Conservation (phyloP, 2,329 filamentous ascomycete genomes). For the Orbilia javanica region DNA sequence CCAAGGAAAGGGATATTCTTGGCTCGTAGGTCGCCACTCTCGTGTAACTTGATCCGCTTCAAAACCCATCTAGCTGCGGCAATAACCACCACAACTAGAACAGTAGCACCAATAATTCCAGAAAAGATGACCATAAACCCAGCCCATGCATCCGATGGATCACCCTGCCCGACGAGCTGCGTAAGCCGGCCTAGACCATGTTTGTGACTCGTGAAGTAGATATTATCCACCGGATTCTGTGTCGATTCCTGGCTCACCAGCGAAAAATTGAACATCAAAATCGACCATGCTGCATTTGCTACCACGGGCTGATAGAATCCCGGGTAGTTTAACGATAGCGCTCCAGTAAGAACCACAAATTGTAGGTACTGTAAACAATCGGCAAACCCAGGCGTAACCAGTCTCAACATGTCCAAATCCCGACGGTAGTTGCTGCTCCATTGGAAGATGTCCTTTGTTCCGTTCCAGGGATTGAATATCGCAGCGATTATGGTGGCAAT, state of each 20-base stretch:
- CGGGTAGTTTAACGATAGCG: conserved; percentile 86
- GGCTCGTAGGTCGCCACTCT: conserved; percentile 86
- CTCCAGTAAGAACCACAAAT: conserved; percentile 88
- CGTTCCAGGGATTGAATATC: conserved; percentile 89
- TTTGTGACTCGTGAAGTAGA: conserved; percentile 83
- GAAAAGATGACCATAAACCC: conserved; percentile 93
- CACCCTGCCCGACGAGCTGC: conserved; percentile 83
- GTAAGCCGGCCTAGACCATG: conserved; percentile 84
- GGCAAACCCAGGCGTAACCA: conserved; percentile 95
- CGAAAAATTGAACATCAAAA: conserved; percentile 90
- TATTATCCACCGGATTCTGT: conserved; percentile 79
- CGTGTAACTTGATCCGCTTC: conserved; percentile 76
- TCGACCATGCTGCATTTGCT: conserved; percentile 88
- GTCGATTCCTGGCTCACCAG: conserved; percentile 74
- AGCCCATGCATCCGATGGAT: conserved; percentile 86
- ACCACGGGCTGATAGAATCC: conserved; percentile 94
- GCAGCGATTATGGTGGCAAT: conserved; percentile 85
- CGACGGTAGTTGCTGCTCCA: conserved; percentile 99
- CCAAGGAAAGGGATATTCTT: conserved; percentile 86
- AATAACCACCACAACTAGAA: conserved; percentile 79
- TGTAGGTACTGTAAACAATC: conserved; percentile 98
- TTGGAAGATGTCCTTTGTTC: conserved; percentile 86
- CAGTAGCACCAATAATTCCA: conserved; percentile 77
- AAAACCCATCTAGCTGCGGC: conserved; percentile 83
- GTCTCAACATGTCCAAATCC: conserved; percentile 87